Percentiles rank a stretch among this genome's conserved stretches.
Conservation (phyloP, 495 filamentous ascomycete species). For the Penicillium ucsense region DNA sequence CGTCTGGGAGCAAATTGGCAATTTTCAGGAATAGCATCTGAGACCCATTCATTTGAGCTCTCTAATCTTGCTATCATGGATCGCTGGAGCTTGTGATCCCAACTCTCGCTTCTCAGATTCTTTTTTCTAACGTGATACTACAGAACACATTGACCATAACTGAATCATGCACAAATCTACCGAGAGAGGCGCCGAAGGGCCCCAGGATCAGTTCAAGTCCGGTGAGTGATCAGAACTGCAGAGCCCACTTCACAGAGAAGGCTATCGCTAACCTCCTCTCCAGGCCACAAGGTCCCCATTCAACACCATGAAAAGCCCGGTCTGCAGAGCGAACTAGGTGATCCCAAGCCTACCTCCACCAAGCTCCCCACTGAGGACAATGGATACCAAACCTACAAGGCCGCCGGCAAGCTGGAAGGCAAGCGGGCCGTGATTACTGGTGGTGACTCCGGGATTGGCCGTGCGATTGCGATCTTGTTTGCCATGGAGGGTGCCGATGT, state of each 20-base stretch:
- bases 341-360: conserved; percentile 51
- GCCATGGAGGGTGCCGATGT: conserved; percentile 76
- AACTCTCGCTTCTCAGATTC: too few species aligned
- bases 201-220: conserved; percentile 12
- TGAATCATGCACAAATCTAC: conserved; percentile 11
- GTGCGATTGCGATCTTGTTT: conserved; percentile 66
- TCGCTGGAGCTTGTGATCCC: too few species aligned
- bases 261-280: neutral
- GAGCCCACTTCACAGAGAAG: neutral
- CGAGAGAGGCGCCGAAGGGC: conserved; percentile 5
- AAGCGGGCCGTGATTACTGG: conserved; percentile 76
- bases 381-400: conserved; percentile 65
- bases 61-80: too few species aligned
- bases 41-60: too few species aligned
- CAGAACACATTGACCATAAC: too few species aligned
- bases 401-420: conserved; percentile 65
- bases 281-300: conserved; percentile 62
- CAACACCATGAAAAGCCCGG: conserved; percentile 61
- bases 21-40: too few species aligned
- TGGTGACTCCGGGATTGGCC: conserved; percentile 75
- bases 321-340: conserved; percentile 52
- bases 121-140: too few species aligned
- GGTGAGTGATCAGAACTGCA: conserved; percentile 1
- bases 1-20: too few species aligned
- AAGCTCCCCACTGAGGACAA: conserved; percentile 61